These are phyloP conservation scores for Rhodotorula sp. DNA, from an alignment of 1,284 basidiomycete genomes.

Conservation along the genomic window DNA sequence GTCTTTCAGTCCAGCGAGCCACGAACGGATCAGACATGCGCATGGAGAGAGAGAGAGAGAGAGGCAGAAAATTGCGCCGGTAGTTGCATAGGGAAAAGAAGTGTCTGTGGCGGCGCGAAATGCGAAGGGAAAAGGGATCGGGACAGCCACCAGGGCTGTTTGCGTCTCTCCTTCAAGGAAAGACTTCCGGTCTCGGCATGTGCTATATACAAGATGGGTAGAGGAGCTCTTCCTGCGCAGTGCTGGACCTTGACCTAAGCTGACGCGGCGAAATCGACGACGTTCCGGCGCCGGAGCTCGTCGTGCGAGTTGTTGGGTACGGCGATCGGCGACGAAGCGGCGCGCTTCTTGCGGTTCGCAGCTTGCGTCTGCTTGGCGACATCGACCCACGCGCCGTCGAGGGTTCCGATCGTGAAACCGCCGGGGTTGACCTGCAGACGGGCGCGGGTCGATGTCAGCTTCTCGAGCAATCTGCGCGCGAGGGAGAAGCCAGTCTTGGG, in stretches of 20 bases:
- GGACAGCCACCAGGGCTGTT: too few relatives aligned
- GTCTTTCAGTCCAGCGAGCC: not conserved
- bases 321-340: not conserved
- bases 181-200: too few relatives aligned
- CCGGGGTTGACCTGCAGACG: conserved; percentile 23
- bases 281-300: conserved; percentile 18
- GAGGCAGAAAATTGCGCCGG: too few relatives aligned
- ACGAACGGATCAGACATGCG: too few relatives aligned
- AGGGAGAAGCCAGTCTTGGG: not conserved
- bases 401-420: conserved; percentile 32
- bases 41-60: too few relatives aligned
- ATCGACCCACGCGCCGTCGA: conserved; percentile 32
- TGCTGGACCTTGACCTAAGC: not conserved
- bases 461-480: too few relatives aligned
- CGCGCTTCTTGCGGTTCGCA: not conserved
- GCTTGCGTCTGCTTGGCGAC: conserved; percentile 15
- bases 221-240: too few relatives aligned
- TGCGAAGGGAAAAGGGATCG: too few relatives aligned
- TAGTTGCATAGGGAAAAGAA: too few relatives aligned
- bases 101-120: too few relatives aligned
- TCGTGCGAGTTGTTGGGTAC: conserved; percentile 6
- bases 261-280: not conserved
- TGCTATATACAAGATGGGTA: not conserved
- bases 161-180: too few relatives aligned
- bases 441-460: too few relatives aligned